Base-by-base conservation (phyloP, 116 monocot genomes). In the Cymodocea nodosa region DNA sequence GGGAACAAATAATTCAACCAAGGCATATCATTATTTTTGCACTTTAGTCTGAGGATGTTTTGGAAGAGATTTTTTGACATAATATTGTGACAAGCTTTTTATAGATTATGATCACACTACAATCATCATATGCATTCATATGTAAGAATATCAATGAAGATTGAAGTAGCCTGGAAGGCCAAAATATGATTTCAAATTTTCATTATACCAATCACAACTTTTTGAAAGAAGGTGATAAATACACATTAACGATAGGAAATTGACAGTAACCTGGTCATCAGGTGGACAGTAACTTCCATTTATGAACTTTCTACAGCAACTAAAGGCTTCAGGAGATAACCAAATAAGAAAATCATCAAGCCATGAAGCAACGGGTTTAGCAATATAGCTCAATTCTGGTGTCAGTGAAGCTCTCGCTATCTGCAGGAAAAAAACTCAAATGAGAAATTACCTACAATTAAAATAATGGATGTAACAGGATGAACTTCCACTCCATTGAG, bases 351-450 rank as follows among this genome's bases (percentile, higher is more conserved):
- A 99, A 52, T 99, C 98, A 83, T 99, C 98, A 73, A 99, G 86
- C 98, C 98, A 99, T 59, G 98, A 99, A 59, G 98, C 98, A 55
- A 89, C 98, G 65, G 98, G 92, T 72, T 92, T 99, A 63, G 98
- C 86, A 79, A 99, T 99, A 63, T 86, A 89, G 78, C 84, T 99
- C 51, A 78, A 76, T 64, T 92, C 82, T 64, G 92, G 69, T 17
- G 68, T 73, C 60, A 86, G 73, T 62, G 98, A 86, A 63, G 86
- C 89, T 65, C 71, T 79, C 60, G 85, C 67, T 67, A 97, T 88
- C 95, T 97, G 81, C 61, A 51, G 62, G 10, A 37, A 35, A 13
- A n/a, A 62, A 36, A 15, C 35, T 35, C 14, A 36, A 36, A 9
- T 34, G 4, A 16, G 18, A 36, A 36, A 62, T 15, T 35, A 35